A percentile compares a stretch with the other conserved stretches of the same genome.
Conservation (phyloP, 139 green algal genomes). For the Eudorina sp. region DNA sequence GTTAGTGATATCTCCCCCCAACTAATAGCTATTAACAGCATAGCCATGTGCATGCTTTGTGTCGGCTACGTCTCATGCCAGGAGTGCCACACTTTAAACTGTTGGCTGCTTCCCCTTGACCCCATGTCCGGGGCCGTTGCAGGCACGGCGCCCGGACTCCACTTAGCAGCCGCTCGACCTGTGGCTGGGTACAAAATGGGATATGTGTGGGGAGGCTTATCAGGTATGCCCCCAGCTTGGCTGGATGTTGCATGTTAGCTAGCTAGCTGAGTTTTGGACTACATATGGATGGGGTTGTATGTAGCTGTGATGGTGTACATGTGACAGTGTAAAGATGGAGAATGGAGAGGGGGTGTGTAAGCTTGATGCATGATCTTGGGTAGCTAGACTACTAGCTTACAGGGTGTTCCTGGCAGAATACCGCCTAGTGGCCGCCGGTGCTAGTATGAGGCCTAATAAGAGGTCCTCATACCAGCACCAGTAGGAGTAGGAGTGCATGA, state of each 20-base stretch:
- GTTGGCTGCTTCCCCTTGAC: too few relatives aligned
- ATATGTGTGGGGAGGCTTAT: conserved; percentile 67
- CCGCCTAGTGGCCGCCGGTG: too few relatives aligned
- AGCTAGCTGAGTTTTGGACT: not conserved
- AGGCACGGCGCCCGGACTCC: conserved; percentile 82
- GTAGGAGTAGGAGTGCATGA: too few relatives aligned
- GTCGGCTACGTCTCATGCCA: too few relatives aligned
- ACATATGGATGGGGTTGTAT: not conserved
- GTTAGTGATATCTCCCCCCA: too few relatives aligned
- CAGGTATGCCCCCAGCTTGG: not conserved
- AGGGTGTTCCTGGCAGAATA: too few relatives aligned
- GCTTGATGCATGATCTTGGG: not conserved
- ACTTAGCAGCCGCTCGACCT: conserved; percentile 60
- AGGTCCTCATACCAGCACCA: too few relatives aligned
- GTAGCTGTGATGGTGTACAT: not conserved
- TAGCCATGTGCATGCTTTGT: not conserved
- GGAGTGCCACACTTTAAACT: too few relatives aligned
- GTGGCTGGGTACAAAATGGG: conserved; percentile 56
- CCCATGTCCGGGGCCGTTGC: too few relatives aligned
- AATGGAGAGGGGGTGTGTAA: not conserved
- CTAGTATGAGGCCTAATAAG: too few relatives aligned
- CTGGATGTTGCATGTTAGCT: too few relatives aligned
- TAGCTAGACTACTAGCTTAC: not conserved
- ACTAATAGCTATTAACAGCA: too few relatives aligned
- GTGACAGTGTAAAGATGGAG: not conserved